Evolutionary conservation across 106 monocot genomes (phyloP), one percentile per base, ranked within the genome.

Genomic region (Acorus calamus): DNA sequence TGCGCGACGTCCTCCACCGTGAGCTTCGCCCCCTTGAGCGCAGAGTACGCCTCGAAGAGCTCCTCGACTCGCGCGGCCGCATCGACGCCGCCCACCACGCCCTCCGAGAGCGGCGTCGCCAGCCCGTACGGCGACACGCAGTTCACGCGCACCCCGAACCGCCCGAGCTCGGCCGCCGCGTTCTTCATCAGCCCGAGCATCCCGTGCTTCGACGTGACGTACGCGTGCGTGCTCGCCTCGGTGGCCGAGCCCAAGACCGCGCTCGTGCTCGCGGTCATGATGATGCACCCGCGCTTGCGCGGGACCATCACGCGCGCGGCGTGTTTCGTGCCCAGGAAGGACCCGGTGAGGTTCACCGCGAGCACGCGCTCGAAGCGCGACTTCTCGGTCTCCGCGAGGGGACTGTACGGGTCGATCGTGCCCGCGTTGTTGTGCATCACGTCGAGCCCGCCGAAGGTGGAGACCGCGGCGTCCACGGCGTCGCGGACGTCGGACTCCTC

Each of bases 151-250:
- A 81, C 53, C 12, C 81, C 76, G 8, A 53, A 61, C 48, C 57
- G 51, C 6, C 81, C 77, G 8, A 81, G 73, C 77, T 81, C 81
- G 10, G n/a, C 60, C 2, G 77, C 77, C 11, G 77, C 69, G 11
- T 59, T 77, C 72, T 53, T 73, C 46, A 58, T 76, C 50, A 80
- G 48, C 59, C 57, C 75, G 10, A 67, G 8, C 12, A 71, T 61
- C 0, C 49, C 75, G 14, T 67, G 65, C 70, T 80, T 80, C 14
- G 79, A 55, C 8, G 60, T 52, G 42, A 71, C 59, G 66, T 76
- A 80, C 11, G 66, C 63, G 11, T 56, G 56, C 3, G 75, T 54
- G 4, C 58, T 66, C 44, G 45, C 10, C 4, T 62, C 0, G 28
- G 28, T 28, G 28, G 28, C 28, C 28, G 28, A 60, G 10, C 52